Evolutionary conservation across 345 rosid genomes (phyloP), one percentile per base, ranked within the genome.

Genomic region (Cardamine chenopodiifolia): DNA sequence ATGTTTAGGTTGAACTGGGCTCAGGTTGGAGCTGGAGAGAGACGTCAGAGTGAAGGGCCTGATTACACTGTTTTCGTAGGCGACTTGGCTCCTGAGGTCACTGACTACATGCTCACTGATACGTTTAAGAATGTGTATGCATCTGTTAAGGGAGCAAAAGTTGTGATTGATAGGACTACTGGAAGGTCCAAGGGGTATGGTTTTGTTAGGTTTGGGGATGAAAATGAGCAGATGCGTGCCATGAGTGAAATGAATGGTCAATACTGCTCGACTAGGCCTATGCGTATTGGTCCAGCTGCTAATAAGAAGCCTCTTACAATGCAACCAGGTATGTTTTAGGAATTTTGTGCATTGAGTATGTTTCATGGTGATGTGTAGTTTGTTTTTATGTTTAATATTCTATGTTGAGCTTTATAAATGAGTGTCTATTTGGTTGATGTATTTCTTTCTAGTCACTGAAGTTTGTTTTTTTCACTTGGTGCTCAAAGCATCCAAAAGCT

Each of bases 111-210:
- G 71, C 85, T 96, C 20, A 86, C 83, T 47, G 99, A 96, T 52
- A 85, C 91, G 8, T 96, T 96, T 75, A 87, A 76, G 71, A 80
- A 44, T 11, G 78, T 79, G 3, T 92, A 92, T 53, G 37, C 82
- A 4, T 87, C 99, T 25, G 85, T 92, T 28, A 96, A 89, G 77
- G 96, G 99, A 67, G 97, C 97, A 2, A 96, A 92, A 82, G 90
- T 90, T 70, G 96, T 96, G 23, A 89, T 83, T 22, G 99, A 96
- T 68, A 90, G 94, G 83, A 63, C 70, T 11, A 96, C 97, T 47
- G 98, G 98, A 56, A 88, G 96, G 40, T 86, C 98, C 3, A 92
- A 96, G 78, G 99, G 99, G 1, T 96, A 96, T 85, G 99, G 98
- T 25, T 96, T 96, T 85, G 94, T 96, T 60, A 92, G 86, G 77